Percentiles rank a stretch among this genome's conserved stretches.
Evolutionary conservation across 1,139 yeast genomes (phyloP).

Genomic region (Saccharomyces hybrid): DNA sequence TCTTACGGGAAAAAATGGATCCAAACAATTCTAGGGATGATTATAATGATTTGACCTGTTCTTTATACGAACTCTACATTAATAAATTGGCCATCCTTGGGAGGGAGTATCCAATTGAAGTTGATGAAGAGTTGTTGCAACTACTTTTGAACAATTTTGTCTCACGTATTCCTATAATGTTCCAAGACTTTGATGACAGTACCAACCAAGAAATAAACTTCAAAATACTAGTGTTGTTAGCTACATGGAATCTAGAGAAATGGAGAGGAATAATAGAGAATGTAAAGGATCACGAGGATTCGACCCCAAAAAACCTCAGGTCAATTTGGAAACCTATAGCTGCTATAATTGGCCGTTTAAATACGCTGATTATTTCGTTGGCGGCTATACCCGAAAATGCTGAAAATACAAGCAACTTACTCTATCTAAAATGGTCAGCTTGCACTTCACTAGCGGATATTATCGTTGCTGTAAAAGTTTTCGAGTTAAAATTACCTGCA

Average conservation of each 20-base stretch:
- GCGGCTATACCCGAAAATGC: conserved; percentile 3
- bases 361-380: conserved; percentile 9
- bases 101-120: conserved; percentile 22
- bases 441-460: conserved; percentile 25
- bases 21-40: conserved; percentile 6
- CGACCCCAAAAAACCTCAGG: conserved; percentile 6
- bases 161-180: conserved; percentile 11
- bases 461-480: conserved; percentile 30
- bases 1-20: conserved; percentile 13
- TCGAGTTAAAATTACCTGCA: conserved; percentile 25
- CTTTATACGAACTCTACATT: conserved; percentile 20
- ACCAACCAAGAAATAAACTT: conserved; percentile 18
- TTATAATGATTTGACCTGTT: conserved; percentile 10
- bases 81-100: conserved; percentile 28
- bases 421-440: conserved; percentile 16
- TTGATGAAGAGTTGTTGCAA: conserved; percentile 17
- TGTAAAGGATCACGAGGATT: not conserved
- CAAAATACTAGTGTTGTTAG: conserved; percentile 22
- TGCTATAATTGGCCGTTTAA: conserved; percentile 13
- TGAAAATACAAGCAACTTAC: conserved; percentile 1
- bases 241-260: conserved; percentile 26
- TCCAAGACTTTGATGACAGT: conserved; percentile 11
- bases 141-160: conserved; percentile 13
- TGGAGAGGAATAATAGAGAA: conserved; percentile 19
- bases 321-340: conserved; percentile 11